Evolutionary conservation across 2,329 filamentous ascomycete species (phyloP).

Genomic region (Colletotrichum aenigma): DNA sequence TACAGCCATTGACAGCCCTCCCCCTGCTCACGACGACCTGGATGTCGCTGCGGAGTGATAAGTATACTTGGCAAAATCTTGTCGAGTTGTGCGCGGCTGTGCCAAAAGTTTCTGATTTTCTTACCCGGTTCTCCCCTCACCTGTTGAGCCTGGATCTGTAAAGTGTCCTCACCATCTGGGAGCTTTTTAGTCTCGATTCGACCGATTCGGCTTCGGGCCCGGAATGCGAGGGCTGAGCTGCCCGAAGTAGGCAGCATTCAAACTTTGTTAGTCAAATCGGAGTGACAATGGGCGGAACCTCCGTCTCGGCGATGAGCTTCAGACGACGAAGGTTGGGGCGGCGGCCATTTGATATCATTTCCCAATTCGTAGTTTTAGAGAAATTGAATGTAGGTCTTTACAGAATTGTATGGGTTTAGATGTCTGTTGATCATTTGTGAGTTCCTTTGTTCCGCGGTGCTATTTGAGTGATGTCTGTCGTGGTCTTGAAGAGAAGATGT

Average conservation of each 20-base stretch:
- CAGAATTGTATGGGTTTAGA: not conserved
- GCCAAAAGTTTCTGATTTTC: slow-evolving; percentile 15
- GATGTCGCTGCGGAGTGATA: slow-evolving; percentile 81
- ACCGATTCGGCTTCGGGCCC: slow-evolving; percentile 10
- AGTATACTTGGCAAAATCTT: slow-evolving; percentile 21
- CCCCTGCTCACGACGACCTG: slow-evolving; percentile 88
- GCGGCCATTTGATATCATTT: slow-evolving; percentile 16
- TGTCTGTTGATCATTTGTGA: not conserved
- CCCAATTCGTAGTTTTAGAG: slow-evolving; percentile 3
- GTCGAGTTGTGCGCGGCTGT: slow-evolving; percentile 15
- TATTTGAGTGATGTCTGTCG: not conserved
- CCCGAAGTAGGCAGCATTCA: slow-evolving; percentile 6
- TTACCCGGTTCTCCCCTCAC: not conserved
- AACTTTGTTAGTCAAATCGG: not conserved
- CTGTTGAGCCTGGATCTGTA: slow-evolving; percentile 15
- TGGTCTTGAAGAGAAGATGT: not conserved
- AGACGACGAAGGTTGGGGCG: slow-evolving; percentile 1
- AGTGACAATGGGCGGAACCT: not conserved
- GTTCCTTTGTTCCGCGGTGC: not conserved
- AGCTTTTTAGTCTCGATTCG: slow-evolving; percentile 21
- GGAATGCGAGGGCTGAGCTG: not conserved
- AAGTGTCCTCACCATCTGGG: slow-evolving; percentile 21
- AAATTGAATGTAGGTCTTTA: slow-evolving; percentile 19
- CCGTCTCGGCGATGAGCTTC: not conserved
- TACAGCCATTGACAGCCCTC: slow-evolving; percentile 73